Conservation (phyloP, 352 stramenopile species). For the Elongisporangium anandrum region DNA sequence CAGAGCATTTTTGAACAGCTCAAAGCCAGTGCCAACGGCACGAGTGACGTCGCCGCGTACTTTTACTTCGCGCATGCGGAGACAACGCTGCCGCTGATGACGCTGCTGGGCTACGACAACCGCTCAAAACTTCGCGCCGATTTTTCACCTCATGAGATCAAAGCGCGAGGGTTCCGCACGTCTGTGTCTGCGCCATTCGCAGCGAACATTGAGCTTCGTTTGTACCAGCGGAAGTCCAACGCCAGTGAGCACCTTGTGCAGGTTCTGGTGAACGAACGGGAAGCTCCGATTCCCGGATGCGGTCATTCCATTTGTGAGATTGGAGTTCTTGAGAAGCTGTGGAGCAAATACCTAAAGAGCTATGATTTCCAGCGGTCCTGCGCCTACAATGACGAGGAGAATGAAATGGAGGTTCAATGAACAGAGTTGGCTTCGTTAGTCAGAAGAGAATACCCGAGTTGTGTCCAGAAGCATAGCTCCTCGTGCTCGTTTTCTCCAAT, state of each 20-base stretch:
- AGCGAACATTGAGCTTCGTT: conserved; percentile 43
- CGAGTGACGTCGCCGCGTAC: conserved; percentile 14
- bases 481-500: background rate
- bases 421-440: too few relatives aligned
- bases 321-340: conserved; percentile 17
- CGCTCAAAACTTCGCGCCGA: conserved; percentile 21
- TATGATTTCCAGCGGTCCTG: conserved; percentile 29
- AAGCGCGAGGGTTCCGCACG: conserved; percentile 26
- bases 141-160: conserved; percentile 21
- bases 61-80: conserved; percentile 58
- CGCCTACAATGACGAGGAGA: background rate
- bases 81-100: conserved; percentile 48
- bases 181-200: conserved; percentile 41
- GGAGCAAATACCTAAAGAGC: conserved; percentile 26
- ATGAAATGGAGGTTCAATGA: background rate
- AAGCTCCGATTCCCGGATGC: conserved; percentile 21
- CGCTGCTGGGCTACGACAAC: conserved; percentile 36
- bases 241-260: conserved; percentile 24
- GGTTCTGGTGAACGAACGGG: conserved; percentile 39
- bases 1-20: conserved; percentile 30
- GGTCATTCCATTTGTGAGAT: conserved; percentile 17
- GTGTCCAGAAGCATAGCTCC: background rate
- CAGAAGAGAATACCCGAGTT: too few relatives aligned
- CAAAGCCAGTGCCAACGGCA: conserved; percentile 1
- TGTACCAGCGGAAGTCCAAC: conserved; percentile 20